Percentiles rank a stretch among this genome's conserved stretches.
These are phyloP conservation scores for Mesotaenium endlicherianum DNA, from an alignment of 139 green algal genomes.

Conservation along the genomic window DNA sequence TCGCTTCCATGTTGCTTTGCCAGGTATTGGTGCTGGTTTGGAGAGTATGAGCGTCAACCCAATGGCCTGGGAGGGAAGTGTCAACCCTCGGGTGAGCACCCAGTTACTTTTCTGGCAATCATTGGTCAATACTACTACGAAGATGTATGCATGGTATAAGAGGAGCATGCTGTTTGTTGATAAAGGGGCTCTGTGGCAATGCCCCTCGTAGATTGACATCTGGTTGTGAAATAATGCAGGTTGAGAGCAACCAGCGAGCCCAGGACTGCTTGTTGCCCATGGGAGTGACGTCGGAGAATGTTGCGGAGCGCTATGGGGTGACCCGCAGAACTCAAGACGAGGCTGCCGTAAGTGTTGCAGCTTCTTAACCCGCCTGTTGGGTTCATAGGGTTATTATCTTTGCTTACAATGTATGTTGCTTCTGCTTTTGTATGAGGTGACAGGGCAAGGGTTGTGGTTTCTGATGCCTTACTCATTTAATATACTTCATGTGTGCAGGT, in stretches of 20 bases:
- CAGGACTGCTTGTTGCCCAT: conserved; percentile 94
- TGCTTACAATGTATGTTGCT: too few species aligned
- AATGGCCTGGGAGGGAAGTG: conserved; percentile 92
- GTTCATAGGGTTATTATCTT: too few species aligned
- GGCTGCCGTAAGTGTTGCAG: conserved; percentile 53
- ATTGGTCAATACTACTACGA: conserved; percentile 4
- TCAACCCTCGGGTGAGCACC: conserved; percentile 83
- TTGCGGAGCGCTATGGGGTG: conserved; percentile 85
- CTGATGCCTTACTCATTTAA: too few species aligned
- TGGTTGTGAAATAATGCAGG: conserved; percentile 1
- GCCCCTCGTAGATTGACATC: not conserved
- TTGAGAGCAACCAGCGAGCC: conserved; percentile 64
- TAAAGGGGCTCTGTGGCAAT: not conserved
- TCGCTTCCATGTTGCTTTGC: too few species aligned
- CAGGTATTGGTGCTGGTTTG: conserved; percentile 81
- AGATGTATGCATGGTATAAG: conserved; percentile 1
- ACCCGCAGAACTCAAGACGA: conserved; percentile 74
- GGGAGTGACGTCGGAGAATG: conserved; percentile 98
- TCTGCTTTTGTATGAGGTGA: too few species aligned
- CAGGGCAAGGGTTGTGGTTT: too few species aligned
- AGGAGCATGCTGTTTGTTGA: not conserved
- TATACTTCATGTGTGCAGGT: conserved; percentile 31
- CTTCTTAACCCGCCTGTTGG: too few species aligned
- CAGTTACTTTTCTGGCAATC: conserved; percentile 8
- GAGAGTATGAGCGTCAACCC: conserved; percentile 95